A percentile compares a stretch with the other conserved stretches of the same genome.
These are phyloP conservation scores for Solanum chacoense DNA, from an alignment of 305 asterid species.

Conservation along the genomic window DNA sequence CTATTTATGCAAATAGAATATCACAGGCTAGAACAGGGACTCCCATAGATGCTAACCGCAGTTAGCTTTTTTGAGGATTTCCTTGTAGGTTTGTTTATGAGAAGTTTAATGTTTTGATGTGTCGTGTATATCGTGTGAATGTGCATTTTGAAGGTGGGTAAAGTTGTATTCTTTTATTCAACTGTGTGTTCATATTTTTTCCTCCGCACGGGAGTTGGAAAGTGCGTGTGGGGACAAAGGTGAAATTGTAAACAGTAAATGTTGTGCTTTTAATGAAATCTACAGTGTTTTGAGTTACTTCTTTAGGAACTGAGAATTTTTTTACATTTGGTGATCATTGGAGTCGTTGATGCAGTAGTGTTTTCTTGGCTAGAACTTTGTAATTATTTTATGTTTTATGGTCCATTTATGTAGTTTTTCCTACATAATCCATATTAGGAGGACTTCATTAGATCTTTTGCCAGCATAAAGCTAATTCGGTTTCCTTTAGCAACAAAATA, in stretches of 20 bases:
- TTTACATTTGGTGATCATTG: background rate
- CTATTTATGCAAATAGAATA: constrained; percentile 91
- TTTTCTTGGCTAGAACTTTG: background rate
- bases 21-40: constrained; percentile 95
- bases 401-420: too few species aligned
- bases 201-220: constrained; percentile 14
- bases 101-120: background rate
- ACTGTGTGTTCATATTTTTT: background rate
- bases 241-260: constrained; percentile 3
- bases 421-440: too few species aligned
- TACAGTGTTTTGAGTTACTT: background rate
- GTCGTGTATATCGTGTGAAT: constrained; percentile 18
- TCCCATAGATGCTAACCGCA: constrained; percentile 33
- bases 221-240: constrained; percentile 1
- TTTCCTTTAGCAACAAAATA: too few species aligned
- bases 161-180: constrained; percentile 19
- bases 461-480: too few species aligned
- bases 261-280: constrained; percentile 8
- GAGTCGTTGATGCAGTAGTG: background rate
- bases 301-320: too few species aligned
- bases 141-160: constrained; percentile 10
- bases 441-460: too few species aligned
- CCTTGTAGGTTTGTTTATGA: constrained; percentile 6
- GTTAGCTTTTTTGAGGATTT: constrained; percentile 1
- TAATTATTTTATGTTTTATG: too few species aligned